Percentiles rank a stretch among this genome's conserved stretches.
phyloP scores from a whole-genome alignment of 345 rosid species.

The Eucalyptus polybractea region DNA sequence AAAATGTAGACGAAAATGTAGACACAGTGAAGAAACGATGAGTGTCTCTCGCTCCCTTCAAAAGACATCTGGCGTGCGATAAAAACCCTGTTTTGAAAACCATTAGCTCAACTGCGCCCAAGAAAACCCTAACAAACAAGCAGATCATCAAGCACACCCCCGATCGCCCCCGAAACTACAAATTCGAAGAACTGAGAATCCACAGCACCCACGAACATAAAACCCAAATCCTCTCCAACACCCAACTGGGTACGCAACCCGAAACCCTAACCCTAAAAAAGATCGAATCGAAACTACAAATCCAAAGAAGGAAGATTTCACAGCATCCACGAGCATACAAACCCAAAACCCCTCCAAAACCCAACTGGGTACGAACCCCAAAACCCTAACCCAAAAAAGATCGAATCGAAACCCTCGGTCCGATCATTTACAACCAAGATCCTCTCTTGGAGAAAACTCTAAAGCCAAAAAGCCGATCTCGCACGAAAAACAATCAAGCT shows the following conservation, averaged over 20 bases:
- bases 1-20: conserved; percentile 57
- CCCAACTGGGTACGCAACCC: background rate
- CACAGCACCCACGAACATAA: background rate
- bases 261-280: background rate
- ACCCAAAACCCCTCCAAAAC: background rate
- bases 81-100: conserved; percentile 12
- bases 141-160: background rate
- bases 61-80: conserved; percentile 31
- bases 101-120: background rate
- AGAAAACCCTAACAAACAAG: background rate
- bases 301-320: background rate
- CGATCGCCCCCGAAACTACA: background rate
- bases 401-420: background rate
- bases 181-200: background rate
- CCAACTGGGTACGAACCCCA: background rate
- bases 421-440: background rate
- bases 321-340: background rate
- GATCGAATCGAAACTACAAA: background rate
- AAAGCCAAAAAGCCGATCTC: background rate
- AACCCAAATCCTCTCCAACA: background rate
- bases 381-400: background rate
- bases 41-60: conserved; percentile 10
- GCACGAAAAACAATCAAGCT: background rate
- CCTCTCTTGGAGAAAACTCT: background rate
- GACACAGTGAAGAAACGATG: conserved; percentile 28